Evolutionary conservation across 352 stramenopile genomes (phyloP), one percentile per base, ranked within the genome.

Genomic region (Phytophthora crassamura): DNA sequence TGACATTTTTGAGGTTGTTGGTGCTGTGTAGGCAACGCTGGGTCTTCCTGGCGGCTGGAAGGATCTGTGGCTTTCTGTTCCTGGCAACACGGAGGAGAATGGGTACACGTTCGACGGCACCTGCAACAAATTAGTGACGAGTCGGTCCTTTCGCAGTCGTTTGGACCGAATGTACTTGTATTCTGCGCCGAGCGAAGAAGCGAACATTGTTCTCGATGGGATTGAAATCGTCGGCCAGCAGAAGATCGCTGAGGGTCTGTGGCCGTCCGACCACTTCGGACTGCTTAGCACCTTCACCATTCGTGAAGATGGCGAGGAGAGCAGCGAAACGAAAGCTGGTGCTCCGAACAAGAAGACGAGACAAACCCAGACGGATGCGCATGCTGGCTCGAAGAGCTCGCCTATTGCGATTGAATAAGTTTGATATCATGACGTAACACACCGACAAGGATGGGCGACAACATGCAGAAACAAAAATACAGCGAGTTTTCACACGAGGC

Each of bases 141-240:
- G 80, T 64, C 72, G 64, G 34, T 69, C 80, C 3, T 90, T 87
- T 43, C 85, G 75, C 15, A 94, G 83, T 62, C 85, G 85, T 11
- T 69, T 94, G 20, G 85, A 94, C 40, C 83, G 85, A 22, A 88
- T 91, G 56, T 92, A 90, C 59, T 90, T 86, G 28, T 89, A 85
- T 53, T 40, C 54, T n/a, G 49, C 70, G 8, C 38, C 63, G 33
- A 53, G 12, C 20, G 47, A 67, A 45, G 52, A 39, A 25, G 22
- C 42, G 14, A 38, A 5, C n/a, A 59, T 53, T 46, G 52, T 74
- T 9, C 64, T 90, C 7, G 54, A 86, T 5, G 45, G 43, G 7
- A 89, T 94, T 41, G 52, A 77, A 6, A 78, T 94, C 34, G 70
- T 94, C 2, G 85, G 83, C 14, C 88, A 85, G 20, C 67, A 87